Evolutionary conservation across 192 early-diverging fungal species (phyloP).

Genomic region (Rhizophagus clarus): DNA sequence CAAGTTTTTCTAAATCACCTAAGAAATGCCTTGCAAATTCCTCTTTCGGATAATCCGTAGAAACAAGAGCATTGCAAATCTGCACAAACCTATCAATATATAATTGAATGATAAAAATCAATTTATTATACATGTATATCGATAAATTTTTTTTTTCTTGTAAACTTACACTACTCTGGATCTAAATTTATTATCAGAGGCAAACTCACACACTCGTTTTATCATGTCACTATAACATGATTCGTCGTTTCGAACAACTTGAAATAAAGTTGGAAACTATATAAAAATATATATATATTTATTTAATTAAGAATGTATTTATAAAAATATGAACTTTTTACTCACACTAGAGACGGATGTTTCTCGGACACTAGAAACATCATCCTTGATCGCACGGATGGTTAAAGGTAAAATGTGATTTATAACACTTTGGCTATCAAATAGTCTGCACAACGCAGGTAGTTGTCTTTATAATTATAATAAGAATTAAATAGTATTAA

Average conservation of each 20-base stretch:
- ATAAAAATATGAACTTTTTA: neutral
- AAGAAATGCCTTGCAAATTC: constrained; percentile 76
- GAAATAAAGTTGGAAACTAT: constrained; percentile 46
- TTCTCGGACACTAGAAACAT: constrained; percentile 55
- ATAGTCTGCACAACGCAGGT: constrained; percentile 61
- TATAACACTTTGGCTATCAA: constrained; percentile 60
- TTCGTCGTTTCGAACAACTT: constrained; percentile 33
- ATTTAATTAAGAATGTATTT: neutral
- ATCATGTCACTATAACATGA: constrained; percentile 36
- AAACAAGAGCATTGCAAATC: constrained; percentile 67
- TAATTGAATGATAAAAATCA: constrained; percentile 48
- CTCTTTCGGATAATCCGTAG: constrained; percentile 52
- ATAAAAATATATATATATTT: neutral
- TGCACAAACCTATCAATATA: constrained; percentile 62
- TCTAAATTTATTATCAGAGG: constrained; percentile 56
- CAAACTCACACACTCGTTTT: constrained; percentile 43
- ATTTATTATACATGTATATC: constrained; percentile 38
- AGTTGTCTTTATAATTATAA: constrained; percentile 48
- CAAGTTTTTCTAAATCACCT: constrained; percentile 58
- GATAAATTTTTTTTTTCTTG: constrained; percentile 43
- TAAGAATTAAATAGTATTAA: neutral
- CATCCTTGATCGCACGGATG: constrained; percentile 56
- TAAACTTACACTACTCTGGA: constrained; percentile 56
- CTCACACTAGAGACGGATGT: constrained; percentile 52
- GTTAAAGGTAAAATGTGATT: constrained; percentile 68